Base-by-base conservation (phyloP, 2,329 filamentous ascomycete genomes). In the Trichoderma polysporum region DNA sequence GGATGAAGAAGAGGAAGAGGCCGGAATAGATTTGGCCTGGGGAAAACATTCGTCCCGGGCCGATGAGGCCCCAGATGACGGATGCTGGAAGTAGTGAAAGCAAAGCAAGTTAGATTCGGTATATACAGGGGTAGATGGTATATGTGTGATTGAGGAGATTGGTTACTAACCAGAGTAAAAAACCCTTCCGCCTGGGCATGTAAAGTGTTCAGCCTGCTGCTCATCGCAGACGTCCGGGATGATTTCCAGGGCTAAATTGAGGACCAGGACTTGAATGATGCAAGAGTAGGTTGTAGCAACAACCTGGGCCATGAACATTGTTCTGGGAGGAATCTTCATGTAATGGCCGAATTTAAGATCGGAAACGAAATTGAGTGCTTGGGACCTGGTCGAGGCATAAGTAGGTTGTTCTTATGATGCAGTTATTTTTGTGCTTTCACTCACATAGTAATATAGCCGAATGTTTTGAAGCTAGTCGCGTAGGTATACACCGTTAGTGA, bases 341-440 rank as follows among this genome's bases (percentile, higher is more conserved):
- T 92, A 92, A 74, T 91, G 90, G 5, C 87, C 89, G 52, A 90
- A 87, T 73, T 91, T 91, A 69, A 91, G 81, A 72, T 91, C 89
- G 8, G 85, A 81, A 12, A 87, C 82, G 73, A 91, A 91, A 70
- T 82, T 84, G 41, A 91, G 81, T 0, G 87, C 86, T 76, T 91
- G 88, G 1, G 84, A 86, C 77, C 78, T 79, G n/a, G 45, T 73
- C 29, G 13, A 22, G 6, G 2, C n/a, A 4, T 62, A 4, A 62
- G 37, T n/a, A 27, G n/a, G 39, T 17, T 37, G n/a, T 3, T 31
- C 54, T 7, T n/a, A 25, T 15, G n/a, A 13, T 12, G 9, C 27
- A 31, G 15, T 4, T 12, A n/a, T 25, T 53, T 2, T 8, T 31
- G 22, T 56, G n/a, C 17, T 13, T 39, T 19, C 31, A 39, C 74